These are phyloP conservation scores for Dioscorea cayenensis DNA, from an alignment of 116 monocot species.

Conservation along the genomic window DNA sequence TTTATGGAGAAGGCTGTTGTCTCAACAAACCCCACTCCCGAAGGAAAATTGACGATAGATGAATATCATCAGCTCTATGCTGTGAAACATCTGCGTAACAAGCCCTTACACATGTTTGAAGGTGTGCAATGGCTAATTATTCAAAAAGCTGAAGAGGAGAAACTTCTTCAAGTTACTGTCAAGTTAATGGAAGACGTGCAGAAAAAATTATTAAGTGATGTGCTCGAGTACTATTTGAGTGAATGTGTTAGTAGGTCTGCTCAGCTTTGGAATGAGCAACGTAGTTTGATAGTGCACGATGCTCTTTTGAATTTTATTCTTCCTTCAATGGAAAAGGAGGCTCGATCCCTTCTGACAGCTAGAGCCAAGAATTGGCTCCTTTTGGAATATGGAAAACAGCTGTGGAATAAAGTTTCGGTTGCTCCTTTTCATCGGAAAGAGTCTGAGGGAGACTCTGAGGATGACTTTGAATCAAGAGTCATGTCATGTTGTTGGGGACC, in stretches of 20 bases:
- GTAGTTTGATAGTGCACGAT: conserved; percentile 71
- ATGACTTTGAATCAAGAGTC: conserved; percentile 61
- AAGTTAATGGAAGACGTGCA: conserved; percentile 56
- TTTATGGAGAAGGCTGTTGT: conserved; percentile 83
- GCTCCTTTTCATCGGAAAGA: conserved; percentile 59
- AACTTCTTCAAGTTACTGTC: conserved; percentile 80
- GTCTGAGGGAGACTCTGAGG: conserved; percentile 34
- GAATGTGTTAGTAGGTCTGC: conserved; percentile 79
- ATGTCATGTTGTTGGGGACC: conserved; percentile 97
- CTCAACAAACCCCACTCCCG: conserved; percentile 79
- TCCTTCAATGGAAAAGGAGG: conserved; percentile 95
- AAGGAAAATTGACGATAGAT: conserved; percentile 78
- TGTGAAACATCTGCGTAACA: conserved; percentile 79
- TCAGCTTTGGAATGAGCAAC: conserved; percentile 87
- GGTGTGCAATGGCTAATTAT: conserved; percentile 90
- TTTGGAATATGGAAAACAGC: conserved; percentile 73
- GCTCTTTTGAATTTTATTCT: conserved; percentile 65
- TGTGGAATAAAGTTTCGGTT: conserved; percentile 88
- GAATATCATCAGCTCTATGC: conserved; percentile 63
- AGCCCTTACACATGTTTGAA: conserved; percentile 67
- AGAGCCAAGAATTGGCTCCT: conserved; percentile 81
- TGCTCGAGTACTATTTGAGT: conserved; percentile 70
- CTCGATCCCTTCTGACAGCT: conserved; percentile 56
- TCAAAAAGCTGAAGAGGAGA: conserved; percentile 96
- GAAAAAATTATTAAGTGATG: conserved; percentile 55